Base-by-base conservation (phyloP, 345 rosid genomes). In the Gossypium herbaceum region DNA sequence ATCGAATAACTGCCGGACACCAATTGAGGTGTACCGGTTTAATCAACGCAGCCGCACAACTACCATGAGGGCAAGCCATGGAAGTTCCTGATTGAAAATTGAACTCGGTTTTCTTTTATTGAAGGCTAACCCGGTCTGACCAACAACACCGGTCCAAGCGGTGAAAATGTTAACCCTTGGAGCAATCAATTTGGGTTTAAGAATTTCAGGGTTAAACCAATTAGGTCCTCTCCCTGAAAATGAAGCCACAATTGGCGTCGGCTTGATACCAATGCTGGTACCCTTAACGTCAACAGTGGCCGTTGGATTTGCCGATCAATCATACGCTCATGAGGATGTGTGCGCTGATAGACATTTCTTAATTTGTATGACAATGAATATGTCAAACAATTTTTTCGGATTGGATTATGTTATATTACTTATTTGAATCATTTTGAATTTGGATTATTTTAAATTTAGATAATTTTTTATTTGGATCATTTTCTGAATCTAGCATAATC, bases 61-160 rank as follows among this genome's bases (percentile, higher is more conserved):
- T 89, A 0, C 89, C 93, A 41, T 92, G 97, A 39, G 96, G 97
- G 70, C 88, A 85, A 15, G 97, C 97, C 98, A 94, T 94, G 7
- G 97, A 94, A 27, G 98, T 94, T 44, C 96, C 98, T 0, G 96
- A 94, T 4, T 92, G 78, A 22, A 90, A 92, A 75, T 94, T 94
- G 68, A 92, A 94, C 59, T 92, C 92, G 2, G 89, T 84, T 83
- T 78, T 92, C 79, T 94, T 76, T 6, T 54, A 82, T 94, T 94
- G 0, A 91, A 90, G 22, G 81, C 87, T 65, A 94, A 69, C 24
- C 97, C 94, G 0, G 93, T 90, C 0, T 94, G 96, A 0, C 97
- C 97, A 9, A 83, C 92, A 0, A 87, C 89, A 12, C 88, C 92
- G 0, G 94, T 89, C 98, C 97, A 92, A 27, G 91, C 94, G 10